Conservation (phyloP, 108 stramenopile genomes). For the Pseudonitzschia multiseries region DNA sequence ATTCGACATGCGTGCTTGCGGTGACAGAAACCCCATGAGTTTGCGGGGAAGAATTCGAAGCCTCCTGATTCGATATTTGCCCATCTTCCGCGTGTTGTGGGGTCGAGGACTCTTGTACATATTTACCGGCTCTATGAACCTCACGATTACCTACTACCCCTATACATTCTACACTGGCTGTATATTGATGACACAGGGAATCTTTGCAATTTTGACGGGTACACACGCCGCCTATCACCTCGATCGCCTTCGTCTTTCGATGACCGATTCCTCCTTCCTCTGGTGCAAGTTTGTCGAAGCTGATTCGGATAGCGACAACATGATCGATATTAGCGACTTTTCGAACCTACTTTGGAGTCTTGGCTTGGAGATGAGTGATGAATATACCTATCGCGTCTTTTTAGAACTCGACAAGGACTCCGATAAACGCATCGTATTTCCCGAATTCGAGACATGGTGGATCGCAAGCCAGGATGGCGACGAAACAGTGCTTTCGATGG, state of each 20-base stretch:
- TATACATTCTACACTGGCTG: constrained; percentile 32
- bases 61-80: constrained; percentile 37
- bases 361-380: constrained; percentile 56
- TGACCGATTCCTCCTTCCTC: constrained; percentile 49
- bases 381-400: constrained; percentile 49
- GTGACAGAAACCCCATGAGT: constrained; percentile 29
- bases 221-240: constrained; percentile 35
- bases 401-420: constrained; percentile 36
- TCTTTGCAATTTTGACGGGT: constrained; percentile 41
- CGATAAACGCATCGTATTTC: constrained; percentile 38
- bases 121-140: constrained; percentile 44
- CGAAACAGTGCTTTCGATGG: neutral
- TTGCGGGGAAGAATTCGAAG: constrained; percentile 37
- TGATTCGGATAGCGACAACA: constrained; percentile 49
- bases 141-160: constrained; percentile 28
- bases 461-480: constrained; percentile 30
- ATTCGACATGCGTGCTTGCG: constrained; percentile 44
- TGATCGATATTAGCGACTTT: constrained; percentile 41
- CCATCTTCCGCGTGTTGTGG: constrained; percentile 49
- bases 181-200: constrained; percentile 34
- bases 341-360: constrained; percentile 41
- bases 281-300: constrained; percentile 37
- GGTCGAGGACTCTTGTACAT: constrained; percentile 61
- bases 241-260: constrained; percentile 36
- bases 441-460: constrained; percentile 60